Conservation (phyloP, 139 green algal species). For the Closterium sp. region DNA sequence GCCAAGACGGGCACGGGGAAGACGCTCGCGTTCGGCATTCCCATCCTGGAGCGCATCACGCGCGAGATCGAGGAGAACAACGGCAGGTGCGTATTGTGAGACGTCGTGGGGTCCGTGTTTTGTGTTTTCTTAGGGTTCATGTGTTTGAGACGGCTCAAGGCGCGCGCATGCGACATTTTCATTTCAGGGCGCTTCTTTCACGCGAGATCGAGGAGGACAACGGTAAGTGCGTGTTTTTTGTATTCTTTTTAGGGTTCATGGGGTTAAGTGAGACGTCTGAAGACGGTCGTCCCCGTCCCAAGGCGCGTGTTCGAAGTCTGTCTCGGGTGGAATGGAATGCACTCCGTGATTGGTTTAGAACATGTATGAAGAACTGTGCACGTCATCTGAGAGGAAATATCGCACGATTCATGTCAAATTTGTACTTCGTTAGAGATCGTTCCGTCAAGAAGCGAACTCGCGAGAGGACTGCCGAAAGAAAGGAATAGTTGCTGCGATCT, state of each 20-base stretch:
- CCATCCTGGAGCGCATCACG: conserved; percentile 79
- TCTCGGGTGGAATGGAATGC: no score
- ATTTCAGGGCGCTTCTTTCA: conserved; percentile 77
- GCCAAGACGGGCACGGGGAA: conserved; percentile 96
- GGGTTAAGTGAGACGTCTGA: not conserved
- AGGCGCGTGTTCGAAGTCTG: no score
- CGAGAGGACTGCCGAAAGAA: no score
- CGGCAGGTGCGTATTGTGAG: not conserved
- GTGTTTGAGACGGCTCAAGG: no score
- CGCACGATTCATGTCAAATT: not conserved
- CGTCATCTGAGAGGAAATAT: no score
- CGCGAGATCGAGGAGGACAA: conserved; percentile 14
- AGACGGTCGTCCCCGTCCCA: not conserved
- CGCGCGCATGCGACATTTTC: conserved; percentile 93
- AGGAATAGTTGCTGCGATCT: no score
- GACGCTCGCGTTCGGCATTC: conserved; percentile 96
- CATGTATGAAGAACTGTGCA: not conserved
- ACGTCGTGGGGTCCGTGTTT: no score
- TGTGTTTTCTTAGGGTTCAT: no score
- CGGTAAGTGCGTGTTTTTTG: not conserved
- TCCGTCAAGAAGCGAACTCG: not conserved
- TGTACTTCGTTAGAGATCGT: not conserved
- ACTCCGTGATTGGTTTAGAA: not conserved
- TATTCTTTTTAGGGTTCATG: no score
- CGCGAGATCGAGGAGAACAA: conserved; percentile 23